Conservation (phyloP, 2,329 filamentous ascomycete species). For the Penicillium decumbens region DNA sequence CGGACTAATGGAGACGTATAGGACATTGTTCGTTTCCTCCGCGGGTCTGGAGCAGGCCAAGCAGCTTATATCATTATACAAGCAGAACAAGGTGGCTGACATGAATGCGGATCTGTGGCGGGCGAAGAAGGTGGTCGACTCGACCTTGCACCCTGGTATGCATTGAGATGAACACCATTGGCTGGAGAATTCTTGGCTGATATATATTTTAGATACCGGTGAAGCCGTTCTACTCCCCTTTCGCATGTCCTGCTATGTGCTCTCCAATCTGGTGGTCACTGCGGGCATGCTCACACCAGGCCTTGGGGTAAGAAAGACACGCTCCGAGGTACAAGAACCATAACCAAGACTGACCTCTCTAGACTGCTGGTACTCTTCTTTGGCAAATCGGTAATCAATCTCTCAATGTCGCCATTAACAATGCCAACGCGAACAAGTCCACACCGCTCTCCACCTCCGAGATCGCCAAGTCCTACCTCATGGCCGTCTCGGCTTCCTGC, state of each 20-base stretch:
- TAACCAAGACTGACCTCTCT: not conserved
- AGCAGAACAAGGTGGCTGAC: constrained; percentile 67
- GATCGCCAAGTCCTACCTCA: constrained; percentile 81
- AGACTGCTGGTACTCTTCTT: constrained; percentile 77
- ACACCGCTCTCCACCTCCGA: constrained; percentile 76
- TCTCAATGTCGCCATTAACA: constrained; percentile 97
- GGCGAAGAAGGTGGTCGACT: constrained; percentile 96
- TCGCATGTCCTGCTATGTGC: constrained; percentile 92
- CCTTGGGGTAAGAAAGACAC: constrained; percentile 55
- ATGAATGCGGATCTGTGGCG: constrained; percentile 92
- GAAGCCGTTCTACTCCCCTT: constrained; percentile 89
- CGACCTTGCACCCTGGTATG: constrained; percentile 88
- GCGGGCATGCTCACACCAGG: constrained; percentile 95
- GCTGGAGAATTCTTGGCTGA: not conserved
- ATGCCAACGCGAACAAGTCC: constrained; percentile 95
- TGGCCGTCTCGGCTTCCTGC: constrained; percentile 90
- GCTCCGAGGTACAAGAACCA: not conserved
- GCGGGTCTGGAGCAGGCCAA: constrained; percentile 82
- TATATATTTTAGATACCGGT: constrained; percentile 66
- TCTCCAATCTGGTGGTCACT: constrained; percentile 91
- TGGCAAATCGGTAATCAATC: constrained; percentile 98
- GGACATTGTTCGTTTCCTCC: constrained; percentile 77
- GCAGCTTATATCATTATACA: constrained; percentile 74
- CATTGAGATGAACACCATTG: not conserved
- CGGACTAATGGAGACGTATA: constrained; percentile 38